Evolutionary conservation across 352 stramenopile species (phyloP).

Genomic region (Aphanomyces cochlioides): DNA sequence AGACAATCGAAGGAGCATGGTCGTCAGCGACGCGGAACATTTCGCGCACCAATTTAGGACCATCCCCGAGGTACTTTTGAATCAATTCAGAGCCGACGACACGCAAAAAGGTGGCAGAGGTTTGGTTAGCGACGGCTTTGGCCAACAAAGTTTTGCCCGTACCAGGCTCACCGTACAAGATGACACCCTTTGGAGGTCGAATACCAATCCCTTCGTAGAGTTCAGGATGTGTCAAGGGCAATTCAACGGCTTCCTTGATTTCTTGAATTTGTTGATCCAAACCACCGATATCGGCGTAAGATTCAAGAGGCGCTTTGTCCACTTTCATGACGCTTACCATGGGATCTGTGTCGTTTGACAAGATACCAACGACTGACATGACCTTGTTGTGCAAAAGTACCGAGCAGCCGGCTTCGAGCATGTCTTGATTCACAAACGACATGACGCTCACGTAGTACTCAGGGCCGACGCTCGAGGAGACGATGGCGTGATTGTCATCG

Average conservation of each 20-base stretch:
- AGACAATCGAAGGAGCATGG: conserved; percentile 98
- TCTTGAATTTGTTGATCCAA: conserved; percentile 97
- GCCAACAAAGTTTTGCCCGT: conserved; percentile 99
- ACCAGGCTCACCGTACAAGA: conserved; percentile 99
- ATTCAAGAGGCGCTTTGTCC: conserved; percentile 98
- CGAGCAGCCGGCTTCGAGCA: conserved; percentile 97
- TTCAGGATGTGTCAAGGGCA: conserved; percentile 98
- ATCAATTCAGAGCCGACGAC: conserved; percentile 99
- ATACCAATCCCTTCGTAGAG: conserved; percentile 99
- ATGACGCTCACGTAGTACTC: conserved; percentile 99
- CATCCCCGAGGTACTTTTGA: conserved; percentile 99
- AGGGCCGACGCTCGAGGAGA: conserved; percentile 95
- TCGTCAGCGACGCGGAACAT: conserved; percentile 99
- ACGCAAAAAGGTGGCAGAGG: conserved; percentile 98
- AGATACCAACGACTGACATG: conserved; percentile 98
- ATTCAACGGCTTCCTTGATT: conserved; percentile 93
- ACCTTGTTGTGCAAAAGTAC: conserved; percentile 99
- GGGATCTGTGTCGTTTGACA: conserved; percentile 98
- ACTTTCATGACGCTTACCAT: conserved; percentile 99
- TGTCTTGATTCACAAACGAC: conserved; percentile 99
- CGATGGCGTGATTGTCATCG: conserved; percentile 99
- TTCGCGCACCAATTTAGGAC: conserved; percentile 99
- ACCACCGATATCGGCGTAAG: conserved; percentile 99
- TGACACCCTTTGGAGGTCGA: conserved; percentile 98
- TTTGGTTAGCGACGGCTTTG: conserved; percentile 99